Base-by-base conservation (phyloP, 768 basidiomycete species). In the Leccinum variicolor region DNA sequence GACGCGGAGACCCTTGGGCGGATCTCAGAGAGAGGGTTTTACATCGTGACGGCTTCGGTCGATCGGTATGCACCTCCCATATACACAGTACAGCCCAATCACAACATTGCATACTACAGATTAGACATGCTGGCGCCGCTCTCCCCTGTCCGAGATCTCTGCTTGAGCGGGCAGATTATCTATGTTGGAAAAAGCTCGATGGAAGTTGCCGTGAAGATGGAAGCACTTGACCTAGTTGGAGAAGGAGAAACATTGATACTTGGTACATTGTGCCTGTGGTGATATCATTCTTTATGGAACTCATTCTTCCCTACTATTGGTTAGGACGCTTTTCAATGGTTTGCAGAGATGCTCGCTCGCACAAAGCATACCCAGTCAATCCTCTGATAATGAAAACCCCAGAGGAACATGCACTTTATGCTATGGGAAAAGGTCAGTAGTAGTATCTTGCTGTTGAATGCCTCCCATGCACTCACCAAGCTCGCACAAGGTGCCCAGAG, bases 281-380 rank as follows among this genome's bases (percentile, higher is more conserved):
- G 14, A 34, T n/a, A 41, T 53, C 63, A 41, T 52, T 36, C 19
- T 29, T 29, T 23, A 17, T 50, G 39, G 33, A 29, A 36, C 29
- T 39, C 4, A 25, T 50, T 21, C 19, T 57, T 11, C 17, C n/a
- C 39, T 23, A 4, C 39, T 23, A 4, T 53, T 11, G 34, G 28
- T 45, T 4, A 91, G 92, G 92, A n/a, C 84, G 91, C n/a, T 94
- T 94, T 75, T 86, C 87, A 0, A 94, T 94, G 91, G 91, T 93
- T 7, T 92, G 89, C 67, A 76, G 90, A 56, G 86, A 92, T 64
- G 81, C 87, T 0, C 68, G 70, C 14, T 89, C 88, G 3, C 83
- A 86, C 59, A 80, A 78, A 52, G 84, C 91, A 0, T 75, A 79
- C 36, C 72, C 79, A 9, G 84, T 94, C 25, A 86, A 88, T 62